Base-by-base conservation (phyloP, 306 rosid genomes). In the Rosa lucieae region DNA sequence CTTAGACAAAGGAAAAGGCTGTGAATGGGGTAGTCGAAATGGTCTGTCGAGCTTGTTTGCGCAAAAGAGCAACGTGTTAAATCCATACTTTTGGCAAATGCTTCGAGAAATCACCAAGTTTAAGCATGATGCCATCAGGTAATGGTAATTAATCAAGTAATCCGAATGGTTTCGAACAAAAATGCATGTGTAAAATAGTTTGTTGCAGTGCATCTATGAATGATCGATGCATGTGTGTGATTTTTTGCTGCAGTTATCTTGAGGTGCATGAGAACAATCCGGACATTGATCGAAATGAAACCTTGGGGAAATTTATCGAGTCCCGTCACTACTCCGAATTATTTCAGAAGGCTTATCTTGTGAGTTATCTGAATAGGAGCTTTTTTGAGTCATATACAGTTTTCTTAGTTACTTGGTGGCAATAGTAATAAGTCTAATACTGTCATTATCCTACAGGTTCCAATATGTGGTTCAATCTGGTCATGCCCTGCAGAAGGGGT, bases 401-500 rank as follows among this genome's bases (percentile, higher is more conserved):
- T 2, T 12, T 35, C 70, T 42, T 75, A 13, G 14, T 12, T 73
- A 70, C 6, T 73, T 84, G 39, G 37, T 37, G 65, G 63, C 49
- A 42, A 62, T 47, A 32, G 62, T 10, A 69, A 74, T 32, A 32
- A 32, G 32, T 29, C 32, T 1, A 29, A 29, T 29, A 29, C 32
- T 72, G 59, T 40, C 26, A 55, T 67, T 20, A 26, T 61, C 49
- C 72, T 59, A n/a, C 3, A 92, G 97, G 77, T 88, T 85, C 98
- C 98, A 51, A 75, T 94, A 47, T 94, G 98, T 75, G 93, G 94
- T 71, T 94, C 98, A 61, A 89, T 92, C 73, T 94, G 98, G 98
- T 94, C 94, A 14, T 90, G 97, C 75, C 80, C 94, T 55, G 74
- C 93, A 58, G 92, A 92, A 76, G 90, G 93, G 59, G 97, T 94